Evolutionary conservation across 2,329 filamentous ascomycete species (phyloP), one percentile per base, ranked within the genome.

Genomic region (Fusarium paranaense): DNA sequence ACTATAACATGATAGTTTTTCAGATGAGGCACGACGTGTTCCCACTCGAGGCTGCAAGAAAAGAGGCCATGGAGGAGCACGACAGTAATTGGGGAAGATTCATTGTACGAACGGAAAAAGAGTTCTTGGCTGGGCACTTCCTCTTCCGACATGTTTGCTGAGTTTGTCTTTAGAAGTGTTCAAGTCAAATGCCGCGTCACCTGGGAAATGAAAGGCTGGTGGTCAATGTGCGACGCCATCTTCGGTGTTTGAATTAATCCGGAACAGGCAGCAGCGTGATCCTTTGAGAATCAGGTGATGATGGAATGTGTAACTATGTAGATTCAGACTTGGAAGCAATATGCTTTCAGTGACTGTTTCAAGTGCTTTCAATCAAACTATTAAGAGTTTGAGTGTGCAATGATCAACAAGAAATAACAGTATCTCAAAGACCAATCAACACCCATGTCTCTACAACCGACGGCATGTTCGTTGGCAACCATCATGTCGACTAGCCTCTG

Each of bases 221-320:
- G 56, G 25, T 27, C 8, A 40, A 30, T 58, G 56, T 40, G 20
- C 4, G 6, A 57, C 54, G 22, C 20, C 20, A 35, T 22, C n/a
- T 38, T 38, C 56, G 56, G 56, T 25, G 35, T n/a, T 40, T 58
- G 33, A 57, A 58, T 58, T 58, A 58, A 30, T 58, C 56, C 56
- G 56, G 35, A 40, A 38, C 54, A 37, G 13, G 30, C n/a, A 56
- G 52, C 18, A 33, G 20, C n/a, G 50, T 56, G 30, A 56, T 37
- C 32, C 35, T 37, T 1, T 20, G 6, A 54, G 11, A 30, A 27
- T 54, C 50, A 54, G 50, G 50, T 54, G 50, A 54, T 54, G 50
- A 54, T 54, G 27, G 27, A 54, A 32, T 32, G 50, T 54, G 50
- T 20, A 20, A 32, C 50, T 20, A 20, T 54, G 27, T 13, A 54